Percentiles rank a stretch among this genome's conserved stretches.
These are phyloP conservation scores for Globisporangium echinulatum DNA, from an alignment of 352 stramenopile species.

Conservation along the genomic window DNA sequence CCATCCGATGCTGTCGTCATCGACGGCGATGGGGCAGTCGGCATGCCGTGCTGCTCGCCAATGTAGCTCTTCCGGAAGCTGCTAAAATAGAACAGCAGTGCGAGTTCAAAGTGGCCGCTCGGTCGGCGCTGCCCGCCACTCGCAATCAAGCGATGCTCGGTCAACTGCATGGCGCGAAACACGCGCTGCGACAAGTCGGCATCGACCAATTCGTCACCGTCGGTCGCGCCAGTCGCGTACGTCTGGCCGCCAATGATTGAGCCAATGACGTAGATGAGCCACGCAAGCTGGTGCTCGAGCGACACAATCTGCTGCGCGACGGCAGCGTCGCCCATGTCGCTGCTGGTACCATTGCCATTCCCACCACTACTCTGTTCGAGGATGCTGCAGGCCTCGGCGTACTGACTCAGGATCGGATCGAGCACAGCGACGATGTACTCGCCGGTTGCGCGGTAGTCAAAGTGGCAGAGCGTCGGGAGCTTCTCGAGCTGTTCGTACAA, in stretches of 20 bases:
- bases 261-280: slow-evolving; percentile 96
- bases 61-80: slow-evolving; percentile 91
- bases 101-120: slow-evolving; percentile 92
- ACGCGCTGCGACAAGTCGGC: slow-evolving; percentile 94
- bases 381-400: slow-evolving; percentile 86
- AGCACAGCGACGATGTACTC: slow-evolving; percentile 93
- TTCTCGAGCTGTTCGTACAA: slow-evolving; percentile 97
- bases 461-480: slow-evolving; percentile 94
- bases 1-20: slow-evolving; percentile 5
- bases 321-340: slow-evolving; percentile 29
- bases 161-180: slow-evolving; percentile 93
- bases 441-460: slow-evolving; percentile 92
- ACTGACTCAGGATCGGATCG: slow-evolving; percentile 92
- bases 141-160: slow-evolving; percentile 92
- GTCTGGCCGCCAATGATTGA: slow-evolving; percentile 94
- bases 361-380: slow-evolving; percentile 36
- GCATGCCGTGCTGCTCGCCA: slow-evolving; percentile 87
- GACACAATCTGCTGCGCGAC: slow-evolving; percentile 61
- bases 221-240: slow-evolving; percentile 89
- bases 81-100: slow-evolving; percentile 96
- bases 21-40: slow-evolving; percentile 56
- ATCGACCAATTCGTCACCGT: slow-evolving; percentile 94
- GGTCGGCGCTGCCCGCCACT: slow-evolving; percentile 78
- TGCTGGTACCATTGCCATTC: slow-evolving; percentile 8
- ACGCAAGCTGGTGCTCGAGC: slow-evolving; percentile 96